A percentile compares a stretch with the other conserved stretches of the same genome.
Conservation (phyloP, 768 basidiomycete genomes). For the Leccinum rimulosum region DNA sequence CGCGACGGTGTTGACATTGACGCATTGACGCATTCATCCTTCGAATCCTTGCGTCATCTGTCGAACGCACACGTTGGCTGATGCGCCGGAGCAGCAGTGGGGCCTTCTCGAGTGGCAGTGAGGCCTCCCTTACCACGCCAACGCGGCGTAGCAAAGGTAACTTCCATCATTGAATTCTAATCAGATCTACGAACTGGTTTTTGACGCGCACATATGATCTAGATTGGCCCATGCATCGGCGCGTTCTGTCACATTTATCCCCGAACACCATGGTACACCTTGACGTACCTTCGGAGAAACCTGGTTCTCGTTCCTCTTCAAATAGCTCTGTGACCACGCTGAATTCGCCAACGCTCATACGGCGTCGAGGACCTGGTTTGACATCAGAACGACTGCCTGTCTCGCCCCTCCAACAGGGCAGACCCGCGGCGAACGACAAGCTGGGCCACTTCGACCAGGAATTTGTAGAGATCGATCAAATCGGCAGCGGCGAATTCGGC, state of each 20-base stretch:
- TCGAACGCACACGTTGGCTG: conserved; percentile 55
- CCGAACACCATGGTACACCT: conserved; percentile 41
- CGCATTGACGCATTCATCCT: conserved; percentile 54
- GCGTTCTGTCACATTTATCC: conserved; percentile 47
- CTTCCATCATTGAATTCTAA: conserved; percentile 44
- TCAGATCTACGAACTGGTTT: background rate
- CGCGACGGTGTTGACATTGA: conserved; percentile 49
- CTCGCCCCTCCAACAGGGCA: conserved; percentile 19
- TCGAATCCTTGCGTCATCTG: conserved; percentile 50
- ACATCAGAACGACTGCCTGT: conserved; percentile 24
- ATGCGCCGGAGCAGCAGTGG: conserved; percentile 80
- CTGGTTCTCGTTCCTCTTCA: conserved; percentile 58
- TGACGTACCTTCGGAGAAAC: conserved; percentile 41
- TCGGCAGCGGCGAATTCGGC: conserved; percentile 93
- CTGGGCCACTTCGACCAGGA: conserved; percentile 74
- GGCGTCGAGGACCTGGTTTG: conserved; percentile 30
- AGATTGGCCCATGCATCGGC: conserved; percentile 60
- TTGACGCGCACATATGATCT: conserved; percentile 6
- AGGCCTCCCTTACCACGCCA: conserved; percentile 57
- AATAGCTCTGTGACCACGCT: conserved; percentile 46
- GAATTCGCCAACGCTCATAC: conserved; percentile 45
- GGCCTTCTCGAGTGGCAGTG: conserved; percentile 75
- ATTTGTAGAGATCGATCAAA: conserved; percentile 74
- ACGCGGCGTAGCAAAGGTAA: conserved; percentile 52
- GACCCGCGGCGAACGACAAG: conserved; percentile 46